A percentile compares a stretch with the other conserved stretches of the same genome.
Conservation (phyloP, 306 rosid species). For the Quercus alba region DNA sequence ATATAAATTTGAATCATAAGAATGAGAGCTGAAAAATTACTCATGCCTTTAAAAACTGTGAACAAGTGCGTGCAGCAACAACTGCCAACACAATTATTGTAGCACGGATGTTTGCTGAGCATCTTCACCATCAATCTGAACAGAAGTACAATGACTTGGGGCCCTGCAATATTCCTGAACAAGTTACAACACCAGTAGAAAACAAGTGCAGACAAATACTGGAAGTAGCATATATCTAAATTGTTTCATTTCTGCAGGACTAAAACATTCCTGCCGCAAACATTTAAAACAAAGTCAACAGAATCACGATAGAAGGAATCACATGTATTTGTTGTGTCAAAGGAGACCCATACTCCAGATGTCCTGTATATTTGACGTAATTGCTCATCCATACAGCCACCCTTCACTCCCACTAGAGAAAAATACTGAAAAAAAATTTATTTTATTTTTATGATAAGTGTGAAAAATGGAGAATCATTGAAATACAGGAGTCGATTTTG, state of each 20-base stretch:
- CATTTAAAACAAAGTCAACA: conserved; percentile 62
- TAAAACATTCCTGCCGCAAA: conserved; percentile 63
- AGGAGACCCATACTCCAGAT: conserved; percentile 71
- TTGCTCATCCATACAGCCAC: conserved; percentile 58
- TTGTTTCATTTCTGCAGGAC: conserved; percentile 5
- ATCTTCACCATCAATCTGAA: conserved; percentile 76
- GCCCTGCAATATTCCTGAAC: conserved; percentile 49
- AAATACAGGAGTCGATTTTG: too few relatives aligned
- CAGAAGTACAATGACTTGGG: conserved; percentile 39
- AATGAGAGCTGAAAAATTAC: conserved; percentile 39
- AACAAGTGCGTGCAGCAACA: conserved; percentile 83
- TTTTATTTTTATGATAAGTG: too few relatives aligned
- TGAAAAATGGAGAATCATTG: too few relatives aligned
- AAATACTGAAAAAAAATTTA: too few relatives aligned
- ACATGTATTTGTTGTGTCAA: conserved; percentile 74
- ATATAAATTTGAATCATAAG: not conserved
- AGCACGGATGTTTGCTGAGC: conserved; percentile 56
- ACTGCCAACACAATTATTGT: conserved; percentile 81
- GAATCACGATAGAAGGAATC: conserved; percentile 80
- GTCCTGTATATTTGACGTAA: conserved; percentile 85
- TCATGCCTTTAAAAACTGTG: conserved; percentile 83
- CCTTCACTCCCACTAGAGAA: not conserved
- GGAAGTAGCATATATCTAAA: not conserved
- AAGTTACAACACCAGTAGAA: conserved; percentile 26
- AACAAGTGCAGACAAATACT: conserved; percentile 9